A percentile compares a stretch with the other conserved stretches of the same genome.
Conservation (phyloP, 1,139 yeast species). For the Candida frijolesensis region DNA sequence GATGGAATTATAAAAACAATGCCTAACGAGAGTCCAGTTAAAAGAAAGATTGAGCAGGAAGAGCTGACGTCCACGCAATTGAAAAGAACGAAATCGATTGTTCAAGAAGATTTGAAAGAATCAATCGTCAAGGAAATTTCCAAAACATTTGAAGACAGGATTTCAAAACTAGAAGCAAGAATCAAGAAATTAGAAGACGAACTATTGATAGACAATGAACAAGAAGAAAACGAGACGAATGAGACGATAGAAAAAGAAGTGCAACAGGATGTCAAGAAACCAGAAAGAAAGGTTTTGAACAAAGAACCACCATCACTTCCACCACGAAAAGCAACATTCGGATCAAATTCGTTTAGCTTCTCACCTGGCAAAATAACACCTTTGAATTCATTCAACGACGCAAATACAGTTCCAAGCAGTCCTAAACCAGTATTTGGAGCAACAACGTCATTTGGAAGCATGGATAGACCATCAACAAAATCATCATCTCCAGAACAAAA, state of each 20-base stretch:
- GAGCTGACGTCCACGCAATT: constrained; percentile 9
- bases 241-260: constrained; percentile 1
- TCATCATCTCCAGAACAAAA: constrained; percentile 1
- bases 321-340: constrained; percentile 29
- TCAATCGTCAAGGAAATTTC: constrained; percentile 21
- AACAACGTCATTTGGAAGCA: constrained; percentile 59
- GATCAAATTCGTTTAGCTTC: constrained; percentile 31
- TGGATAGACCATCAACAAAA: constrained; percentile 7
- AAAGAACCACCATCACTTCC: constrained; percentile 20
- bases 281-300: background rate
- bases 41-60: constrained; percentile 23
- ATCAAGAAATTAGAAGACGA: constrained; percentile 21
- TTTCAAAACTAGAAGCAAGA: constrained; percentile 24
- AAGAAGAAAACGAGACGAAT: constrained; percentile 1
- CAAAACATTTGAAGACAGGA: constrained; percentile 22
- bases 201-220: constrained; percentile 10
- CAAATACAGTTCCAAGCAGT: constrained; percentile 10
- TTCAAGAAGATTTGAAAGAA: constrained; percentile 18
- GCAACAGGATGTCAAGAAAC: background rate
- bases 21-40: constrained; percentile 21
- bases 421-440: constrained; percentile 45
- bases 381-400: constrained; percentile 19
- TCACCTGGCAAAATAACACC: constrained; percentile 26
- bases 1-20: constrained; percentile 12
- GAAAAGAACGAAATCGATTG: constrained; percentile 17